Conservation (phyloP, 805 yeast genomes). For the Candida germanica region DNA sequence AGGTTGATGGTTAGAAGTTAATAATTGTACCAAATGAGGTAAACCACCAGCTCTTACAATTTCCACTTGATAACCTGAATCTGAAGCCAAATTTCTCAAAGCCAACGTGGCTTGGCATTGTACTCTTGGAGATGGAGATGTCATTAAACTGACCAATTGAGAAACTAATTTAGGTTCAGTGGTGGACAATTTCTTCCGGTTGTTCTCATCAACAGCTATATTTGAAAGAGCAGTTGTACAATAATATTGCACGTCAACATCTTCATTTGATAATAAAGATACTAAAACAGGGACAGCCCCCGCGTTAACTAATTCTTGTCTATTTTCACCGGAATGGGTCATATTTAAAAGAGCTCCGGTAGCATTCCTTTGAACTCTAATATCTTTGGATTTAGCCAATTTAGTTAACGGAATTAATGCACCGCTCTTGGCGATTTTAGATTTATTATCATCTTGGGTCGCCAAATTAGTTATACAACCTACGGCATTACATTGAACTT, state of each 20-base stretch:
- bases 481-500: constrained; percentile 98
- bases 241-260: constrained; percentile 96
- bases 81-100: constrained; percentile 91
- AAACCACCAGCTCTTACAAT: constrained; percentile 95
- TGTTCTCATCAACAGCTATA: constrained; percentile 93
- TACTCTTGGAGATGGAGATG: constrained; percentile 87
- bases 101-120: constrained; percentile 99
- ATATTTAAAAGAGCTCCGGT: constrained; percentile 96
- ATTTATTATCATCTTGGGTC: constrained; percentile 94
- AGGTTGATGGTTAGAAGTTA: constrained; percentile 88
- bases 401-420: constrained; percentile 93
- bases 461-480: constrained; percentile 98
- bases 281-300: constrained; percentile 98
- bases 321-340: constrained; percentile 96
- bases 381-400: constrained; percentile 89
- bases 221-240: constrained; percentile 97
- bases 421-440: constrained; percentile 93
- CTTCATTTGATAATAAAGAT: constrained; percentile 76
- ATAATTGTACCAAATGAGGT: constrained; percentile 84
- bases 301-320: constrained; percentile 94
- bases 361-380: constrained; percentile 96
- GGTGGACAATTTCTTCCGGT: constrained; percentile 81
- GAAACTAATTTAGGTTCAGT: constrained; percentile 91
- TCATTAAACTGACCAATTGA: constrained; percentile 88
- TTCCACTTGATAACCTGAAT: constrained; percentile 92